Evolutionary conservation across 2,329 filamentous ascomycete species (phyloP).

Genomic region (Arthroderma uncinatum): DNA sequence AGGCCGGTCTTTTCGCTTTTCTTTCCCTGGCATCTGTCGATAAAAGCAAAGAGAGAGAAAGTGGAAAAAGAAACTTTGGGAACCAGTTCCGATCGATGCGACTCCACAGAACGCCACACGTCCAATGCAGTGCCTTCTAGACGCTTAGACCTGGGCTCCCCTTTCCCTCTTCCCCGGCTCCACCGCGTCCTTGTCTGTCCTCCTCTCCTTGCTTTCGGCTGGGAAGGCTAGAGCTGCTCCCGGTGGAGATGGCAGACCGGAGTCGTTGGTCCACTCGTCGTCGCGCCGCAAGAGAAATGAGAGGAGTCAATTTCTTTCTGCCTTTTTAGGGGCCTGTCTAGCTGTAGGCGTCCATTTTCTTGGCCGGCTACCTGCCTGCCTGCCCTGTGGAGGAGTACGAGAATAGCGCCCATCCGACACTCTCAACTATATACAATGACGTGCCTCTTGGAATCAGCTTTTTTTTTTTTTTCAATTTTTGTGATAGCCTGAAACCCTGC

Average conservation of each 20-base stretch:
- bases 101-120: constrained; percentile 12
- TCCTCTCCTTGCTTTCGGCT: background rate
- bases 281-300: constrained; percentile 3
- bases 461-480: background rate
- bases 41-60: background rate
- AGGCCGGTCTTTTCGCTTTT: background rate
- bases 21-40: background rate
- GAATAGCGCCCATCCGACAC: background rate
- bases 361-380: background rate
- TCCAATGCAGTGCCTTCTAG: constrained; percentile 8
- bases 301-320: constrained; percentile 6
- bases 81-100: constrained; percentile 6
- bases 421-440: background rate
- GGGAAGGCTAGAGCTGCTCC: constrained; percentile 7
- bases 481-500: constrained; percentile 2
- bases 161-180: constrained; percentile 14
- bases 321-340: background rate
- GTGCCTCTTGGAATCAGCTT: background rate
- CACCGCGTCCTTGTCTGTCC: constrained; percentile 8
- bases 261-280: constrained; percentile 5
- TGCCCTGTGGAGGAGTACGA: background rate
- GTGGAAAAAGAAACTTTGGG: constrained; percentile 5
- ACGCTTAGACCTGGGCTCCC: constrained; percentile 8
- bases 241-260: constrained; percentile 5
- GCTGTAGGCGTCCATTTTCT: background rate